Conservation (phyloP, 1,284 basidiomycete genomes). For the Ustilago cynodontis region DNA sequence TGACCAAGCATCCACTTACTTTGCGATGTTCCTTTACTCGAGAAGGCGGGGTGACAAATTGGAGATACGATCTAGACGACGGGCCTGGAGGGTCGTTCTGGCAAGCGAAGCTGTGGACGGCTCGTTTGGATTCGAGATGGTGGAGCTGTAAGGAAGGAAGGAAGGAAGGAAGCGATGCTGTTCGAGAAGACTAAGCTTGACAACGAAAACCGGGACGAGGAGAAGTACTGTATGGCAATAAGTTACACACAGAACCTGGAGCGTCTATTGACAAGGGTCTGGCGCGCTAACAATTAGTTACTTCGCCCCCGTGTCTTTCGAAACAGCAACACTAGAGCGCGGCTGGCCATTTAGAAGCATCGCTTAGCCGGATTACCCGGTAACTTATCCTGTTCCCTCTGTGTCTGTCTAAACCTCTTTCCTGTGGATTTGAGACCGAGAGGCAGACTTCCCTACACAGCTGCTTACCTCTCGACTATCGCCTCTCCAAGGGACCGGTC, state of each 20-base stretch:
- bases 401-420: no score
- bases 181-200: neutral
- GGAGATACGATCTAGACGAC: neutral
- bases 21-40: neutral
- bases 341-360: neutral
- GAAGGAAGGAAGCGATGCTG: no score
- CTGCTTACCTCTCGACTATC: neutral
- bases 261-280: constrained; percentile 1
- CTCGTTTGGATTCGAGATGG: neutral
- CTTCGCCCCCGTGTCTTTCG: neutral
- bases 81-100: neutral
- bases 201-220: neutral
- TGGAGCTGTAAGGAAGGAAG: neutral
- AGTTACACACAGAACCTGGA: neutral
- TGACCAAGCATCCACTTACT: neutral
- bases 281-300: neutral
- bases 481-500: neutral
- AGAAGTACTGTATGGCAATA: neutral
- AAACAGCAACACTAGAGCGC: neutral
- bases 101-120: neutral
- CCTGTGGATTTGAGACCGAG: neutral
- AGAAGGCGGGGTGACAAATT: neutral
- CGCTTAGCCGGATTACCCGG: constrained; percentile 48
- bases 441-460: neutral
- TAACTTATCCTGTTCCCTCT: neutral